These are phyloP conservation scores for Phylloporus sp. DNA, from an alignment of 768 basidiomycete species.

Conservation along the genomic window DNA sequence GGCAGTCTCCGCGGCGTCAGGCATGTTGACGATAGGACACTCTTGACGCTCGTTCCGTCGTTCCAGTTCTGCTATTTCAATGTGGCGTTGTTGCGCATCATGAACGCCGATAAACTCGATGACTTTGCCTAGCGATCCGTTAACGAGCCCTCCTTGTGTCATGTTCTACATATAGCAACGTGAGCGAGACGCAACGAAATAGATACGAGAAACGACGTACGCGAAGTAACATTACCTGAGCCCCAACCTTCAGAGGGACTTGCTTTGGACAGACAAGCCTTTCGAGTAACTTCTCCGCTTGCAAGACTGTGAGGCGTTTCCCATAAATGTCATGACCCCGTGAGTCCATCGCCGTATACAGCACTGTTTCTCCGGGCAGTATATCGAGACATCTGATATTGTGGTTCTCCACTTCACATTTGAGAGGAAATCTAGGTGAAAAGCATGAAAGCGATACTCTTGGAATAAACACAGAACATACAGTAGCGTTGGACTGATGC, in stretches of 20 bases:
- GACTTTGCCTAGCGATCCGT: conserved; percentile 88
- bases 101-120: conserved; percentile 28
- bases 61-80: conserved; percentile 29
- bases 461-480: conserved; percentile 34
- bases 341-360: conserved; percentile 43
- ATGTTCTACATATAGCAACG: conserved; percentile 27
- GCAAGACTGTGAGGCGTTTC: conserved; percentile 27
- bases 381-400: conserved; percentile 20
- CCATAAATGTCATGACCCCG: conserved; percentile 40
- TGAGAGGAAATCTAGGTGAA: conserved; percentile 25
- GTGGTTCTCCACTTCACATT: conserved; percentile 23
- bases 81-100: conserved; percentile 26
- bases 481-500: conserved; percentile 86
- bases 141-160: conserved; percentile 49
- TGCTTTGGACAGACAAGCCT: conserved; percentile 45
- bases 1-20: background rate
- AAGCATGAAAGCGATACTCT: background rate
- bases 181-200: background rate
- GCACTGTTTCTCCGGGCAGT: conserved; percentile 26
- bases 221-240: conserved; percentile 75
- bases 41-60: conserved; percentile 10
- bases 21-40: background rate
- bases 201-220: conserved; percentile 12
- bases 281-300: conserved; percentile 38
- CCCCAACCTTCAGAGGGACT: conserved; percentile 55